A percentile compares a stretch with the other conserved stretches of the same genome.
Conservation (phyloP, 768 basidiomycete species). For the Phylloporus arenicola region DNA sequence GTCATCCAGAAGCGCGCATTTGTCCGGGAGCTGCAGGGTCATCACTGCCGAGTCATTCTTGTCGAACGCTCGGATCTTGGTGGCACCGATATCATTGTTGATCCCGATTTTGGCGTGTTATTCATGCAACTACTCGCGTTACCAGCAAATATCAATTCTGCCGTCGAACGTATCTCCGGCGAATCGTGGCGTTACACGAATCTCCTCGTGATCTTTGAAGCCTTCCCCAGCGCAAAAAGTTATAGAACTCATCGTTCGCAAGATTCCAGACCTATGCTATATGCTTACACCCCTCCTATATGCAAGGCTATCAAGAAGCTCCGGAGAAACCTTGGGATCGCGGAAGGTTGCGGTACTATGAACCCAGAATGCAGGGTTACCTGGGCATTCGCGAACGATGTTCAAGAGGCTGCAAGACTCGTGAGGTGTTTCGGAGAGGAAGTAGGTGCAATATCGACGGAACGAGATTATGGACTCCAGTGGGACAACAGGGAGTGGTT, state of each 20-base stretch:
- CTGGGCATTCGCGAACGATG: slow-evolving; percentile 59
- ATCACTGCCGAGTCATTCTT: slow-evolving; percentile 46
- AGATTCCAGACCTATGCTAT: slow-evolving; percentile 13
- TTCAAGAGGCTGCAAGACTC: slow-evolving; percentile 52
- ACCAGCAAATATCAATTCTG: slow-evolving; percentile 43
- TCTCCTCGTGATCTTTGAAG: slow-evolving; percentile 62
- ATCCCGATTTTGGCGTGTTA: slow-evolving; percentile 54
- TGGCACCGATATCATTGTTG: slow-evolving; percentile 63
- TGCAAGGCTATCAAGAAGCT: slow-evolving; percentile 68
- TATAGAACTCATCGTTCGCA: slow-evolving; percentile 16
- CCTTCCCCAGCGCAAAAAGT: slow-evolving; percentile 48
- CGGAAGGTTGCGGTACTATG: slow-evolving; percentile 55
- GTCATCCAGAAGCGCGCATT: slow-evolving; percentile 65
- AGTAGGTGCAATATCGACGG: slow-evolving; percentile 42
- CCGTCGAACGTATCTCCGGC: slow-evolving; percentile 40
- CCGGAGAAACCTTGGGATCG: slow-evolving; percentile 54
- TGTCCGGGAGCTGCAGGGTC: slow-evolving; percentile 44
- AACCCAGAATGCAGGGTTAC: slow-evolving; percentile 37
- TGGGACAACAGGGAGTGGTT: slow-evolving; percentile 68
- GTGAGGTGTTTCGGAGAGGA: slow-evolving; percentile 55
- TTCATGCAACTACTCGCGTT: slow-evolving; percentile 44
- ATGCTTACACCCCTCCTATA: slow-evolving; percentile 61
- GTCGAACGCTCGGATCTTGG: slow-evolving; percentile 59
- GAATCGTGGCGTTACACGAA: slow-evolving; percentile 60
- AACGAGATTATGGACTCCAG: slow-evolving; percentile 33